Evolutionary conservation across 2,329 filamentous ascomycete genomes (phyloP).

Genomic region (Penicillium polonicum): DNA sequence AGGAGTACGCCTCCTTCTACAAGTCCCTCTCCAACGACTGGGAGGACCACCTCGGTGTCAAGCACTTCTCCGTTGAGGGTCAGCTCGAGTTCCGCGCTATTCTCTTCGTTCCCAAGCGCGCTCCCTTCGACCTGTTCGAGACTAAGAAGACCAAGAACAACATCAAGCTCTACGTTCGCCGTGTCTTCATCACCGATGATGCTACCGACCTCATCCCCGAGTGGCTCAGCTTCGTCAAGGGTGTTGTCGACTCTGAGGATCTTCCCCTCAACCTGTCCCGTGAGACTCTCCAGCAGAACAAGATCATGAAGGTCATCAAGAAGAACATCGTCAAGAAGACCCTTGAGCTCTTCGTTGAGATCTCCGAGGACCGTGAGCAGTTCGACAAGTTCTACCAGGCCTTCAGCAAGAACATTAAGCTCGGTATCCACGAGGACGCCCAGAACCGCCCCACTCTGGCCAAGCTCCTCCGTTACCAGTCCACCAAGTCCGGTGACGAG

Average conservation of each 20-base stretch:
- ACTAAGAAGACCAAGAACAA: constrained; percentile 99
- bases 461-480: constrained; percentile 98
- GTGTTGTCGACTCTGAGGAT: constrained; percentile 99
- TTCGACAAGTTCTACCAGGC: constrained; percentile 99
- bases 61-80: constrained; percentile 99
- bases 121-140: constrained; percentile 99
- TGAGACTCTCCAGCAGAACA: constrained; percentile 99
- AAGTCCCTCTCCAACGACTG: constrained; percentile 99
- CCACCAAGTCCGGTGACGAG: constrained; percentile 98
- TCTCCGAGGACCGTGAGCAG: constrained; percentile 98
- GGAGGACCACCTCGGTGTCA: constrained; percentile 99
- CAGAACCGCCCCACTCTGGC: constrained; percentile 92
- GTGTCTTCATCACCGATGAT: constrained; percentile 99
- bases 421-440: constrained; percentile 98
- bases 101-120: constrained; percentile 98
- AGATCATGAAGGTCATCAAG: constrained; percentile 99
- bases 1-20: constrained; percentile 99
- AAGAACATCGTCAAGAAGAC: constrained; percentile 99
- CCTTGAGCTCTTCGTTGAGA: constrained; percentile 98
- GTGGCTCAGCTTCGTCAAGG: constrained; percentile 99
- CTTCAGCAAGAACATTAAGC: constrained; percentile 99
- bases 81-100: constrained; percentile 99
- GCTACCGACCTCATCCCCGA: constrained; percentile 98
- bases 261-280: constrained; percentile 98
- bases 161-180: constrained; percentile 99